These are phyloP conservation scores for Ramaria sp. DNA, from an alignment of 768 basidiomycete species.

Conservation along the genomic window DNA sequence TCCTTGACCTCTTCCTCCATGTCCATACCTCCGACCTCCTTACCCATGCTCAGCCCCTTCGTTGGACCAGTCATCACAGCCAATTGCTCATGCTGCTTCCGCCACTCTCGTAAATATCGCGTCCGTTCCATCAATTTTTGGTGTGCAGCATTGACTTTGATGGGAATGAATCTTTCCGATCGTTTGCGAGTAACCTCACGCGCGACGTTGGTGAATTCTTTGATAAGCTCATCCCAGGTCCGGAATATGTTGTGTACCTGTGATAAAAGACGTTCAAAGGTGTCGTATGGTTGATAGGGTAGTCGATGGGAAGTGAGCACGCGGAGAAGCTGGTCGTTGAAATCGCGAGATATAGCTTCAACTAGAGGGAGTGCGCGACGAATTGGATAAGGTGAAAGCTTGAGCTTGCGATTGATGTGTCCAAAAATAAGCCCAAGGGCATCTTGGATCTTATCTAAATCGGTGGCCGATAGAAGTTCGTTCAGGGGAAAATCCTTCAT, in stretches of 20 bases:
- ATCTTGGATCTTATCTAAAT: slow-evolving; percentile 91
- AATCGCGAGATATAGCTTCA: slow-evolving; percentile 95
- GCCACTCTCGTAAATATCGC: slow-evolving; percentile 80
- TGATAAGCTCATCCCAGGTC: slow-evolving; percentile 83
- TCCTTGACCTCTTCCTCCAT: slow-evolving; percentile 98
- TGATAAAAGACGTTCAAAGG: slow-evolving; percentile 77
- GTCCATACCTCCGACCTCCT: slow-evolving; percentile 82
- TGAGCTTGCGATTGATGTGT: slow-evolving; percentile 92
- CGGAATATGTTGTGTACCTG: slow-evolving; percentile 71
- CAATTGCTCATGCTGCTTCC: slow-evolving; percentile 95
- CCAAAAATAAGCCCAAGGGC: slow-evolving; percentile 78
- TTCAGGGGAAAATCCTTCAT: slow-evolving; percentile 99
- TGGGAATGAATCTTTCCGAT: slow-evolving; percentile 88
- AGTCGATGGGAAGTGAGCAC: slow-evolving; percentile 87
- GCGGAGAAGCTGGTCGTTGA: slow-evolving; percentile 88
- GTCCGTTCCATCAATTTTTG: slow-evolving; percentile 83
- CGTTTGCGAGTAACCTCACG: slow-evolving; percentile 88
- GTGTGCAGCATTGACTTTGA: slow-evolving; percentile 88
- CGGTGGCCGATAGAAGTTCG: slow-evolving; percentile 91
- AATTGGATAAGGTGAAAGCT: slow-evolving; percentile 93
- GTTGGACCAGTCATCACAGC: slow-evolving; percentile 96
- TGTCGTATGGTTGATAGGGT: slow-evolving; percentile 88
- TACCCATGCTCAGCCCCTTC: slow-evolving; percentile 65
- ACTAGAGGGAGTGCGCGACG: slow-evolving; percentile 92
- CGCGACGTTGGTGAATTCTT: slow-evolving; percentile 87